A percentile compares a stretch with the other conserved stretches of the same genome.
Conservation (phyloP, 2,329 filamentous ascomycete genomes). For the Fusarium brachygibbosum region DNA sequence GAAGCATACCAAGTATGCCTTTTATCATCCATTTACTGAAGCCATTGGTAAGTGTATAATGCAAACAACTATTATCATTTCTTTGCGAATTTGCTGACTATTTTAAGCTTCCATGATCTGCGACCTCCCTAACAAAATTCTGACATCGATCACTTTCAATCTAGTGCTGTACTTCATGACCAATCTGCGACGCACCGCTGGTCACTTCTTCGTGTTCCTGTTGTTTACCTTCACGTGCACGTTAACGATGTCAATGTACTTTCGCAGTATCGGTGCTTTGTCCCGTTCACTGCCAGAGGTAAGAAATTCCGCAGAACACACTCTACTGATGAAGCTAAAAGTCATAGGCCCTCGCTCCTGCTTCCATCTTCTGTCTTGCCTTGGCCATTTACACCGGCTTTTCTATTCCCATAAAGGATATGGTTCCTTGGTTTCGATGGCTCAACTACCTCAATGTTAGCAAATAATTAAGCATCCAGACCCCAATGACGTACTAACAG, state of each 20-base stretch:
- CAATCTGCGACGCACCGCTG: constrained; percentile 58
- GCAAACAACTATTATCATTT: background rate
- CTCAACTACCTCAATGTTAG: constrained; percentile 70
- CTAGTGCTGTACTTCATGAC: constrained; percentile 65
- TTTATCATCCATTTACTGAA: constrained; percentile 54
- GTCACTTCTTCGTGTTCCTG: constrained; percentile 62
- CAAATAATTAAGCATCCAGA: accelerated
- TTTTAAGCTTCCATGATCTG: constrained; percentile 51
- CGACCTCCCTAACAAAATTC: constrained; percentile 58
- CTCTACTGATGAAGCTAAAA: background rate
- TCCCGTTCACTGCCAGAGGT: background rate
- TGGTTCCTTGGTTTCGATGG: constrained; percentile 75
- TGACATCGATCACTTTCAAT: constrained; percentile 57
- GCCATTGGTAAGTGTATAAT: constrained; percentile 35
- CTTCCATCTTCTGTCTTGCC: constrained; percentile 54
- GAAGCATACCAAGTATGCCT: constrained; percentile 54
- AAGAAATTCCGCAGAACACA: background rate
- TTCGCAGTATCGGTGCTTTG: constrained; percentile 55
- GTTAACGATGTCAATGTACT: constrained; percentile 54
- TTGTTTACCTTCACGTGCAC: constrained; percentile 58
- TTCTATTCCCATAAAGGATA: constrained; percentile 57
- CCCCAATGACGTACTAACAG: background rate
- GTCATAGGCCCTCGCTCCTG: constrained; percentile 56
- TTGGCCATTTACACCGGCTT: constrained; percentile 62
- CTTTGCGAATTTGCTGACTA: background rate